These are phyloP conservation scores for Poteriospumella lacustris DNA, from an alignment of 108 stramenopile genomes.

Conservation along the genomic window DNA sequence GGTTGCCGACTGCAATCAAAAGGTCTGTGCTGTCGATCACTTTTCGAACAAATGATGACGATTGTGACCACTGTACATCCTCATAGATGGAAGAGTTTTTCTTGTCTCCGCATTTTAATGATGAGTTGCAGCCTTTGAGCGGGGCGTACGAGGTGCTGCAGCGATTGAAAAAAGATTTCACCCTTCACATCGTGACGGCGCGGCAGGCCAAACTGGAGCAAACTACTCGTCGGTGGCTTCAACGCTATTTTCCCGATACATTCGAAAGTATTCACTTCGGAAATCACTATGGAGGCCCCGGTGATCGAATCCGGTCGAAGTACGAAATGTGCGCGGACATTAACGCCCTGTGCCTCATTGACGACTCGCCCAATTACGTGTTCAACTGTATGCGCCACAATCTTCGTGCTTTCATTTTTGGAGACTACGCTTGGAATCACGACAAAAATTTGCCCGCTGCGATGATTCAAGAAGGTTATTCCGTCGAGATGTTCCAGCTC, in stretches of 20 bases:
- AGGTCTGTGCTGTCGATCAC: not conserved
- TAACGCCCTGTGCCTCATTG: slow-evolving; percentile 48
- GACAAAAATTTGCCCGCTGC: too few species aligned
- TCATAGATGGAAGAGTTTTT: slow-evolving; percentile 47
- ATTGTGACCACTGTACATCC: too few species aligned
- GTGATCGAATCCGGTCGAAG: slow-evolving; percentile 40
- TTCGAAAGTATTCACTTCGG: slow-evolving; percentile 48
- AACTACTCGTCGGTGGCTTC: slow-evolving; percentile 44
- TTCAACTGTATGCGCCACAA: not conserved
- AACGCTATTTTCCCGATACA: slow-evolving; percentile 43
- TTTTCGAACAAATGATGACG: too few species aligned
- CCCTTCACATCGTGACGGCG: slow-evolving; percentile 50
- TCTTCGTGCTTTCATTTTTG: not conserved
- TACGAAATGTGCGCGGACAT: slow-evolving; percentile 52
- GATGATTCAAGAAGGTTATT: too few species aligned
- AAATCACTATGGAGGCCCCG: slow-evolving; percentile 47
- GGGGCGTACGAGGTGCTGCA: slow-evolving; percentile 43
- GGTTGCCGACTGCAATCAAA: not conserved
- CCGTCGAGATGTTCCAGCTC: too few species aligned
- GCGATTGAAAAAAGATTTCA: slow-evolving; percentile 18
- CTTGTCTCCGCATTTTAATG: slow-evolving; percentile 39
- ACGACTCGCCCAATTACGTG: slow-evolving; percentile 49
- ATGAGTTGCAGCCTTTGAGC: slow-evolving; percentile 19
- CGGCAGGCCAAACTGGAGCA: slow-evolving; percentile 46
- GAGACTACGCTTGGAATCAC: slow-evolving; percentile 22